A percentile compares a stretch with the other conserved stretches of the same genome.
These are phyloP conservation scores for Mortierella sp. DNA, from an alignment of 371 early-diverging fungal genomes.

Conservation along the genomic window DNA sequence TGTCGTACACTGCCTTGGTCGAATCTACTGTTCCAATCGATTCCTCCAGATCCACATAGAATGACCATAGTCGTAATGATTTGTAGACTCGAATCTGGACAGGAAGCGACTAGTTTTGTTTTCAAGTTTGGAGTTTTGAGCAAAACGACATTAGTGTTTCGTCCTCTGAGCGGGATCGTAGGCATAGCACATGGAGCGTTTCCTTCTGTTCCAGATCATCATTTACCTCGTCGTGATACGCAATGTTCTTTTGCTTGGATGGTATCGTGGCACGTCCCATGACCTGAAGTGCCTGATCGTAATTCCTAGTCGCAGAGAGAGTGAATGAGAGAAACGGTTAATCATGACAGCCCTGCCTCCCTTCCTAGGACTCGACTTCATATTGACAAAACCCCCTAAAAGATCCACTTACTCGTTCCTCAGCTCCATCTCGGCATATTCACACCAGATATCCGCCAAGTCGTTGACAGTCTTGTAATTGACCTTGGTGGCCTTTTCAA, in stretches of 20 bases:
- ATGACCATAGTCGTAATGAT: slow-evolving; percentile 90
- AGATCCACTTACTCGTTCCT: slow-evolving; percentile 65
- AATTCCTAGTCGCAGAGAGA: slow-evolving; percentile 21
- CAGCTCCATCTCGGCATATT: slow-evolving; percentile 94
- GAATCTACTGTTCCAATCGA: slow-evolving; percentile 88
- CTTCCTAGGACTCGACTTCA: no score
- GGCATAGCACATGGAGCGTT: no score
- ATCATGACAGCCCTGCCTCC: no score
- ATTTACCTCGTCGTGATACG: slow-evolving; percentile 65
- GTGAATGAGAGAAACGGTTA: no score
- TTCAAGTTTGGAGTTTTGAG: no score
- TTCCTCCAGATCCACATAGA: slow-evolving; percentile 95
- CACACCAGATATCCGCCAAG: slow-evolving; percentile 92
- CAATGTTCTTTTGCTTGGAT: slow-evolving; percentile 55
- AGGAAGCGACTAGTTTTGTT: slow-evolving; percentile 63
- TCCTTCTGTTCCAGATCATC: no score
- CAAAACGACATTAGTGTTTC: no score
- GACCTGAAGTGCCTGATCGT: slow-evolving; percentile 50
- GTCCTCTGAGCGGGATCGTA: no score
- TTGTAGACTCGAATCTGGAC: slow-evolving; percentile 92
- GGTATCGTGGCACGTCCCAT: slow-evolving; percentile 54
- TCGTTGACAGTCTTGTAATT: slow-evolving; percentile 85
- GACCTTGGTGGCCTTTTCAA: slow-evolving; percentile 87
- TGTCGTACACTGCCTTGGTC: slow-evolving; percentile 90
- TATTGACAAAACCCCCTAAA: not conserved